Conservation (phyloP, 768 basidiomycete genomes). For the Nidula microcarpa region DNA sequence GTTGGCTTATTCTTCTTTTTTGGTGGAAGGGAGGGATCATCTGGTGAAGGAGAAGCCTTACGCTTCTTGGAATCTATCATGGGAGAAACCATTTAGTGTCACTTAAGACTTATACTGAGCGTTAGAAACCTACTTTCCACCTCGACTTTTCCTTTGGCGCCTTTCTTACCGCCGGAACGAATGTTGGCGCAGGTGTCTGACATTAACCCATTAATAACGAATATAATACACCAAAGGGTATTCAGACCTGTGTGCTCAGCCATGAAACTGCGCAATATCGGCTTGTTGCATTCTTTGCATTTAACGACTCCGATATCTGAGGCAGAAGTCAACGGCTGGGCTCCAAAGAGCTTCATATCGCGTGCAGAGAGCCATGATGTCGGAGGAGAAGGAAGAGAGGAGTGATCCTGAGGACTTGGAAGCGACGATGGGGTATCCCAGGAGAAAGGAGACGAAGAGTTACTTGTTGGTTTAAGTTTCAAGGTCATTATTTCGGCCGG, state of each 20-base stretch:
- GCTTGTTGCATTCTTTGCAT: conserved; percentile 82
- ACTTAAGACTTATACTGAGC: background rate
- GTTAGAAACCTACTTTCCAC: conserved; percentile 35
- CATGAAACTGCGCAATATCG: conserved; percentile 71
- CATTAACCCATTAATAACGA: no score
- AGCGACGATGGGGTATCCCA: conserved; percentile 50
- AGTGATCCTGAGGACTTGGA: conserved; percentile 30
- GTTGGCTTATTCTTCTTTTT: conserved; percentile 76
- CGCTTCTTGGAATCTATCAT: conserved; percentile 72
- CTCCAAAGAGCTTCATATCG: conserved; percentile 87
- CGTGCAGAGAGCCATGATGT: conserved; percentile 81
- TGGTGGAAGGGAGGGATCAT: conserved; percentile 61
- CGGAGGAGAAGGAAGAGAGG: conserved; percentile 64
- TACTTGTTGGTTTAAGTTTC: conserved; percentile 39
- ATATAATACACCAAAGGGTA: no score
- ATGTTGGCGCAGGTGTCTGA: conserved; percentile 63
- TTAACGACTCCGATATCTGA: conserved; percentile 61
- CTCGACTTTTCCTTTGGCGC: conserved; percentile 51
- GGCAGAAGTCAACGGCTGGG: conserved; percentile 64
- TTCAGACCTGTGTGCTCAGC: conserved; percentile 68
- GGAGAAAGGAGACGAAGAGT: conserved; percentile 54
- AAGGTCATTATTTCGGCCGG: conserved; percentile 27
- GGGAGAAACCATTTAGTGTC: conserved; percentile 9
- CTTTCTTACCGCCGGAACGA: conserved; percentile 50
- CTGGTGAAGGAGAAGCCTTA: conserved; percentile 69